Evolutionary conservation across 169 alveolate species (phyloP), one percentile per base, ranked within the genome.

Genomic region (Toxoplasma gondii): DNA sequence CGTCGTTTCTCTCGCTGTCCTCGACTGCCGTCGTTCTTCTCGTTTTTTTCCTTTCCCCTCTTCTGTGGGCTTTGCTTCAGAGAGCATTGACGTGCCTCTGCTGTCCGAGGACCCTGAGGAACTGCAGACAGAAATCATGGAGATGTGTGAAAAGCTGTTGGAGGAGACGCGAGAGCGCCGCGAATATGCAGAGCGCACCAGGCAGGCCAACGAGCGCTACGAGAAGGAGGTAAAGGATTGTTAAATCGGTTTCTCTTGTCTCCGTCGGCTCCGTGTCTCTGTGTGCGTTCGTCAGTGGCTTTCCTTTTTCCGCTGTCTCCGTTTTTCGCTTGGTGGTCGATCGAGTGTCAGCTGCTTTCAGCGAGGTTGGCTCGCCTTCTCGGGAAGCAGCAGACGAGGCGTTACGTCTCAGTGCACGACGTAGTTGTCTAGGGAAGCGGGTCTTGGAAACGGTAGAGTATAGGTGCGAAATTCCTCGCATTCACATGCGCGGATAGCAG

Each of bases 101-200:
- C 82, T 93, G 83, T 54, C 92, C 36, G 97, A 88, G 41, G 92
- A 67, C 34, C 86, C 88, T 84, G 90, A 78, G 34, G 95, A 88
- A 49, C 86, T 96, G 44, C 93, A 94, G 38, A 36, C 39, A 24
- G 95, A 69, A 45, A 90, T 96, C 67, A 90, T 91, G 78, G 97
- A 88, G 43, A 90, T 91, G 97, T 91, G 97, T 83, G 97, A 96
- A 67, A 94, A 93, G 83, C 78, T 96, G 58, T 92, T 96, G 36
- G 80, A 92, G 86, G 97, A 96, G 64, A 29, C 83, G n/a, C 38
- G 94, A 81, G 96, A 95, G 45, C 38, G 93, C 39, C 91, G 88
- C 91, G 96, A 93, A 74, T 96, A 96, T 36, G 97, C 96, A 19
- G 97, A 96, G 92, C 92, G 91, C 38, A 87, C 95, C 31, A 83